Conservation (phyloP, 2,329 filamentous ascomycete species). For the Hirsutella thompsonii region DNA sequence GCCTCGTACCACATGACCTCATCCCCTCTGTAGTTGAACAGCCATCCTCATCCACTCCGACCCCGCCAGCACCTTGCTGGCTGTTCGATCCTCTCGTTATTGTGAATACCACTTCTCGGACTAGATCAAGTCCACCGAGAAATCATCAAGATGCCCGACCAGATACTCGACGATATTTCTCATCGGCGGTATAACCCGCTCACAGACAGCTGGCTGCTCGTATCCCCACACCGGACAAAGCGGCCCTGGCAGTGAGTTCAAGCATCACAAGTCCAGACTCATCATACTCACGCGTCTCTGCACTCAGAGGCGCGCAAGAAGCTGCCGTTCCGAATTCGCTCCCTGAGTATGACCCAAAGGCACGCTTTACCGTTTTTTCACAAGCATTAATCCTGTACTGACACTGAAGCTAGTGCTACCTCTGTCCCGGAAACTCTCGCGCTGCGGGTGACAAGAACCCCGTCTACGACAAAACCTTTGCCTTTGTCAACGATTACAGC, state of each 20-base stretch:
- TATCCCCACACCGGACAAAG: slow-evolving; percentile 93
- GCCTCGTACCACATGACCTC: slow-evolving; percentile 1
- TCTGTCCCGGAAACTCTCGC: slow-evolving; percentile 83
- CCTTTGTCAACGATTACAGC: slow-evolving; percentile 96
- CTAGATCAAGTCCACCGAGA: not conserved
- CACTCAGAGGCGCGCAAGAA: slow-evolving; percentile 61
- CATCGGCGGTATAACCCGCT: slow-evolving; percentile 90
- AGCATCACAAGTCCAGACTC: too few species aligned
- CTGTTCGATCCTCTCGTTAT: too few species aligned
- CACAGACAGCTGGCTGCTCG: slow-evolving; percentile 80
- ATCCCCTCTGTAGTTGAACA: not conserved
- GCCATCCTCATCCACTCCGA: not conserved
- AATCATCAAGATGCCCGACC: slow-evolving; percentile 49
- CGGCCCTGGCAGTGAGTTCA: slow-evolving; percentile 82
- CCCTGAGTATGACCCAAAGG: slow-evolving; percentile 69
- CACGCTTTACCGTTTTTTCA: slow-evolving; percentile 20
- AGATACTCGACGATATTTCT: slow-evolving; percentile 87
- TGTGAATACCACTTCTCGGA: too few species aligned
- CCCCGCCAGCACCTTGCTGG: too few species aligned
- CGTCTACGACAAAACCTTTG: slow-evolving; percentile 73
- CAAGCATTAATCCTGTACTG: not conserved
- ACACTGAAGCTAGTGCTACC: slow-evolving; percentile 55
- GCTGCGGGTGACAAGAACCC: slow-evolving; percentile 82
- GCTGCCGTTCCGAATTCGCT: slow-evolving; percentile 52
- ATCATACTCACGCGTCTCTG: not conserved